Evolutionary conservation across 441 rosid species (phyloP).

Genomic region (Melastoma candidum): DNA sequence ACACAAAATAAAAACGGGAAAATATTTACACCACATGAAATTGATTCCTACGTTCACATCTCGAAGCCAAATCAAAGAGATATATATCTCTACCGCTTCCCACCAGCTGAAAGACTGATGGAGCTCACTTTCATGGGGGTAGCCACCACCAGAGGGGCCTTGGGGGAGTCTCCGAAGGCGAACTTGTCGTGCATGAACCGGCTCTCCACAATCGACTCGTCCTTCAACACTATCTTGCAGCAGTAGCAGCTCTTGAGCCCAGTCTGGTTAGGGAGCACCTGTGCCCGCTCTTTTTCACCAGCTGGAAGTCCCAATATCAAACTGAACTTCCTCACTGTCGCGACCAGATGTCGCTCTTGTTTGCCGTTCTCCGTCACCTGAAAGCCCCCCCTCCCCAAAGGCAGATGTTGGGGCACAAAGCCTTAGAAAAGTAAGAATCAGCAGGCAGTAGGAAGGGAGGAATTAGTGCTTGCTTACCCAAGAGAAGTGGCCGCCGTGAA

Average conservation of each 20-base stretch:
- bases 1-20: too few relatives aligned
- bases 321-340: conserved; percentile 64
- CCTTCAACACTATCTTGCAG: conserved; percentile 60
- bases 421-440: not conserved
- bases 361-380: conserved; percentile 65
- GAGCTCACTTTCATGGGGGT: conserved; percentile 75
- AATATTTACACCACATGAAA: too few relatives aligned
- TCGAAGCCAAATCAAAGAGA: too few relatives aligned
- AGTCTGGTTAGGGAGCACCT: conserved; percentile 58
- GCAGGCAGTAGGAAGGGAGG: not conserved
- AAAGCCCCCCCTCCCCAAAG: conserved; percentile 1
- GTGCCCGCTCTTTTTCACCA: conserved; percentile 59
- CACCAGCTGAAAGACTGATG: conserved; percentile 46
- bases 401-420: not conserved
- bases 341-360: conserved; percentile 65
- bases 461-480: conserved; percentile 39
- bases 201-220: conserved; percentile 62
- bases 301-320: conserved; percentile 68
- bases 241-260: conserved; percentile 73
- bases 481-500: conserved; percentile 64
- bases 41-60: too few relatives aligned
- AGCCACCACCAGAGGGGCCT: conserved; percentile 71
- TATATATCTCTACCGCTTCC: too few relatives aligned
- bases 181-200: conserved; percentile 68
- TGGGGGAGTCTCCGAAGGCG: conserved; percentile 45